Percentiles rank a stretch among this genome's conserved stretches.
Evolutionary conservation across 2,329 filamentous ascomycete genomes (phyloP).

Genomic region (Hymenoscyphus scutula): DNA sequence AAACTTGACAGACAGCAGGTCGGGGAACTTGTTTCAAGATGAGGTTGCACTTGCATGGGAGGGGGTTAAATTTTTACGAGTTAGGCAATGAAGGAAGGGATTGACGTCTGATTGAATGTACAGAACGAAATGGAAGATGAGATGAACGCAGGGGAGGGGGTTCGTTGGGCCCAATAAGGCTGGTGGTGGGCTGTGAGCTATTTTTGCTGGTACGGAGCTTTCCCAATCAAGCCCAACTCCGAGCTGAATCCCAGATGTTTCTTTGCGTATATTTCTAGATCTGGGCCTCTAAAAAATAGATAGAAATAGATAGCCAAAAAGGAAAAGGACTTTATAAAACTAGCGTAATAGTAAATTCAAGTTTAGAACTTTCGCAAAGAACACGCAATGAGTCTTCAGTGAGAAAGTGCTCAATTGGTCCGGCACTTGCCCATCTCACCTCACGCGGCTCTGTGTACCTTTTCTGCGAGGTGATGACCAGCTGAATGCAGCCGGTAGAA

Average conservation of each 20-base stretch:
- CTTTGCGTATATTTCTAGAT: background rate
- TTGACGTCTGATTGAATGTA: background rate
- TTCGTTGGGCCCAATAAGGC: background rate
- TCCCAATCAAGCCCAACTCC: background rate
- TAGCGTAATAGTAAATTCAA: too few relatives aligned
- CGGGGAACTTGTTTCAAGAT: background rate
- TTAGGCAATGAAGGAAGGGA: background rate
- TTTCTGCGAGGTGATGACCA: background rate
- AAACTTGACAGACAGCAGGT: background rate
- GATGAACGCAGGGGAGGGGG: background rate
- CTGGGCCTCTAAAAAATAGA: background rate
- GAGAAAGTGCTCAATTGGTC: too few relatives aligned
- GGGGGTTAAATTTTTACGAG: background rate
- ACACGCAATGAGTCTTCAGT: background rate
- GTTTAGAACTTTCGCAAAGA: background rate
- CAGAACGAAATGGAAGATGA: background rate
- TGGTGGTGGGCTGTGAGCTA: background rate
- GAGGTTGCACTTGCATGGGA: background rate
- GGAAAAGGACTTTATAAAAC: background rate
- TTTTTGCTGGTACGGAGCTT: background rate
- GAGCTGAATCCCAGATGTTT: background rate
- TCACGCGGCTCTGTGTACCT: background rate
- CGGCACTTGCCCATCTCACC: background rate
- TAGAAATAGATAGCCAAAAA: background rate
- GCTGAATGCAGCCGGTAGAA: background rate